Conservation (phyloP, 257 asterid genomes). For the Nicotiana otophora region DNA sequence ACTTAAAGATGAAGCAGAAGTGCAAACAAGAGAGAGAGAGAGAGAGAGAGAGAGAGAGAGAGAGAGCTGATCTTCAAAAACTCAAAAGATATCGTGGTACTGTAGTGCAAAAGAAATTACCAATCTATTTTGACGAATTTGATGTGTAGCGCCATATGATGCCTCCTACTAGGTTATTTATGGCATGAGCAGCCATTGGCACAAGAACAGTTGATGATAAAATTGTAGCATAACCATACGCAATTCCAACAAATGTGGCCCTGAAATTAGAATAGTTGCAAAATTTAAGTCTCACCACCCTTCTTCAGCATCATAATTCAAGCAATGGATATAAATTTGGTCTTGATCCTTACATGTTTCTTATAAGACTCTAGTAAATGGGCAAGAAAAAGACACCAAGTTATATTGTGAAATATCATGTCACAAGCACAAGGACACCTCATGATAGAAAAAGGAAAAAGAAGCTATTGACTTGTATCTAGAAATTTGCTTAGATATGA, state of each 20-base stretch:
- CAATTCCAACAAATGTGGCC: constrained; percentile 88
- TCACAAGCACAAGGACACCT: background rate
- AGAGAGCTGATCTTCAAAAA: background rate
- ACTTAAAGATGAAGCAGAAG: background rate
- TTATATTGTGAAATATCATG: background rate
- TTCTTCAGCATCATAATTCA: background rate
- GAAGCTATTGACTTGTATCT: background rate
- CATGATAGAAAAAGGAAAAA: background rate
- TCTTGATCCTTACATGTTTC: background rate
- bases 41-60: no score
- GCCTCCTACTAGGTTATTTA: constrained; percentile 75
- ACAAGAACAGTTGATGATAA: constrained; percentile 52
- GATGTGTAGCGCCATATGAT: constrained; percentile 61
- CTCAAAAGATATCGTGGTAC: background rate
- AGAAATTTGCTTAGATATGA: background rate
- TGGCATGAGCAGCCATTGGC: constrained; percentile 84
- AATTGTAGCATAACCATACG: constrained; percentile 59
- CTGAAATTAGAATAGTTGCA: constrained; percentile 26
- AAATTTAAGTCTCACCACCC: background rate
- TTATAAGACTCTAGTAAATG: background rate
- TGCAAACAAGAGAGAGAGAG: background rate
- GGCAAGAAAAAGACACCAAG: background rate
- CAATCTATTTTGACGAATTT: constrained; percentile 29
- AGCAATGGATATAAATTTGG: background rate
- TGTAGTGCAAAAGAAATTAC: background rate